These are phyloP conservation scores for Ophiostoma sp. DNA, from an alignment of 2,329 filamentous ascomycete genomes.

Conservation along the genomic window DNA sequence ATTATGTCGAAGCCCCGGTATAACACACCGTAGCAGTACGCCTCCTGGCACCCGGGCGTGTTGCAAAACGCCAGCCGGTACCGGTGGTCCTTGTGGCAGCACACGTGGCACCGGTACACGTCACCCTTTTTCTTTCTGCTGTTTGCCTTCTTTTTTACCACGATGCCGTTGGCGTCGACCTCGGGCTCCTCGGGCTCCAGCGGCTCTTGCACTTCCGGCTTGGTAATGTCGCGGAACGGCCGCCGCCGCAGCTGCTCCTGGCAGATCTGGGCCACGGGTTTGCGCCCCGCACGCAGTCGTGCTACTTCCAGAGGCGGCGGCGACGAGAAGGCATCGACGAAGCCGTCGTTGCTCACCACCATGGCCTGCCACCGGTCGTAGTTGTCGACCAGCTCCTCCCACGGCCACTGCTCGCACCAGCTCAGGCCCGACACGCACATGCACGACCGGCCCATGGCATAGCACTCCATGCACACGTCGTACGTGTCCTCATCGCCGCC, in stretches of 20 bases:
- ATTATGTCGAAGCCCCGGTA: slow-evolving; percentile 88
- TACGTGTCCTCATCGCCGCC: slow-evolving; percentile 76
- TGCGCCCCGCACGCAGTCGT: slow-evolving; percentile 61
- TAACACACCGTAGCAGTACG: slow-evolving; percentile 89
- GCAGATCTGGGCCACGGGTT: slow-evolving; percentile 85
- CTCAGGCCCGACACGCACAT: slow-evolving; percentile 76
- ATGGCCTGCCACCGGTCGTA: slow-evolving; percentile 80
- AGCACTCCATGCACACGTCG: slow-evolving; percentile 97
- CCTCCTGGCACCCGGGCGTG: slow-evolving; percentile 60
- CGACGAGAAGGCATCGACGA: slow-evolving; percentile 58
- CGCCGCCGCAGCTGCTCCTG: slow-evolving; percentile 77
- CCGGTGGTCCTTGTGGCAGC: slow-evolving; percentile 68
- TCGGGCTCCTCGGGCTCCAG: slow-evolving; percentile 49
- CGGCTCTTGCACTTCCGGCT: slow-evolving; percentile 48
- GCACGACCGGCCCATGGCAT: slow-evolving; percentile 93
- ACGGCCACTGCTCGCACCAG: slow-evolving; percentile 92
- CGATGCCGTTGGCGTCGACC: slow-evolving; percentile 58
- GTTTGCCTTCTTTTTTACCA: slow-evolving; percentile 58
- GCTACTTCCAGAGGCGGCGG: slow-evolving; percentile 68
- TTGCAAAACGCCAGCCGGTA: slow-evolving; percentile 84
- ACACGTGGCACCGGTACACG: slow-evolving; percentile 69
- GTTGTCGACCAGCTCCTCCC: slow-evolving; percentile 68
- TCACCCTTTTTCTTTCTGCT: slow-evolving; percentile 53
- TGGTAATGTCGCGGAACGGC: slow-evolving; percentile 77
- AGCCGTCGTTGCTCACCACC: slow-evolving; percentile 68